These are phyloP conservation scores for Perkinsus olseni DNA, from an alignment of 169 alveolate genomes.

Conservation along the genomic window DNA sequence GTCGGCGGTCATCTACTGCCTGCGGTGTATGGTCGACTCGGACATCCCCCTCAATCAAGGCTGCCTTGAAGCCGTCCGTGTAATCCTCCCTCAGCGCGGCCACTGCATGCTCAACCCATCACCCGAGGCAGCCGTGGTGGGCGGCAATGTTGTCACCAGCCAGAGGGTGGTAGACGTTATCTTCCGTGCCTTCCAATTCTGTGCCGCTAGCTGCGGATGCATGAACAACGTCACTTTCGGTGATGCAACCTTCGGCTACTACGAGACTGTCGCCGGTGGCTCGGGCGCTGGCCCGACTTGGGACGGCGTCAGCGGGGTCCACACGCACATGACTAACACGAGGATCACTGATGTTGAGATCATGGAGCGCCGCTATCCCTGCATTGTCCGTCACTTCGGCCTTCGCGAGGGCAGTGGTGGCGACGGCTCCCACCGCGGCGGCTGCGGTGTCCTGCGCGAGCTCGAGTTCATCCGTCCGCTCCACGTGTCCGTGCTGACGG, in stretches of 20 bases:
- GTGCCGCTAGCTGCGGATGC: constrained; percentile 66
- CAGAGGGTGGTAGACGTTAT: constrained; percentile 61
- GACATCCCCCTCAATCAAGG: constrained; percentile 75
- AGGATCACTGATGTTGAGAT: constrained; percentile 69
- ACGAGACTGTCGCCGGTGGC: constrained; percentile 75
- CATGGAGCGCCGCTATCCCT: constrained; percentile 66
- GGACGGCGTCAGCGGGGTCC: constrained; percentile 63
- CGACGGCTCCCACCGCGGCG: constrained; percentile 55
- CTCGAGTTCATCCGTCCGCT: constrained; percentile 44
- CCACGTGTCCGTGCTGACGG: constrained; percentile 49
- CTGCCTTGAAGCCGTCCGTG: constrained; percentile 58
- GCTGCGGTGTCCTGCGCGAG: constrained; percentile 62
- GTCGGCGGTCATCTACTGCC: constrained; percentile 69
- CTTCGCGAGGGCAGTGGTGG: constrained; percentile 65
- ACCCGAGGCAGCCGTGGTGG: constrained; percentile 48
- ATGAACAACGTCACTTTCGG: constrained; percentile 76
- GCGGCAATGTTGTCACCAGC: constrained; percentile 67
- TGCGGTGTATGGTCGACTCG: constrained; percentile 57
- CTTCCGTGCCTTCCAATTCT: constrained; percentile 51
- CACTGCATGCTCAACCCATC: constrained; percentile 54
- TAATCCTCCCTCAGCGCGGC: constrained; percentile 39
- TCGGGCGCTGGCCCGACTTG: constrained; percentile 68
- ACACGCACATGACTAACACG: constrained; percentile 76
- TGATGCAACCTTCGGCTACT: constrained; percentile 43
- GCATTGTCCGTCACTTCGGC: constrained; percentile 39